Evolutionary conservation across 2,329 filamentous ascomycete genomes (phyloP).

Genomic region (Pestalotiopsis sp.): DNA sequence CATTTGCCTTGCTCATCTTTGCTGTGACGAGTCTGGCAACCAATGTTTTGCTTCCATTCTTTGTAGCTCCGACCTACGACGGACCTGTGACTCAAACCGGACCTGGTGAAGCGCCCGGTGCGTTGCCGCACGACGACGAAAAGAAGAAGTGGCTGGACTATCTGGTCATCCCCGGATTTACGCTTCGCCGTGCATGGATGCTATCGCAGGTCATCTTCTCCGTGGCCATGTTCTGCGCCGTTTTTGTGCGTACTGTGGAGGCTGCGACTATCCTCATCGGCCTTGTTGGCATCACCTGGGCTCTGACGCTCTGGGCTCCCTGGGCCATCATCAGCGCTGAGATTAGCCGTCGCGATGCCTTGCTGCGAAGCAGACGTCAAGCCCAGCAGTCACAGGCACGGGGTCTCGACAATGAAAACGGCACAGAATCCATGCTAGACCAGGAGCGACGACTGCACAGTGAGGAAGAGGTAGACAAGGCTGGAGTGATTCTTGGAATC

Average conservation of each 20-base stretch:
- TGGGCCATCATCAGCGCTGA: slow-evolving; percentile 95
- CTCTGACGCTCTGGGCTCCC: slow-evolving; percentile 89
- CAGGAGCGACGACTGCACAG: slow-evolving; percentile 42
- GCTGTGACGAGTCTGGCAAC: slow-evolving; percentile 81
- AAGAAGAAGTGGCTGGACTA: slow-evolving; percentile 54
- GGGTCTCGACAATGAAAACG: slow-evolving; percentile 3
- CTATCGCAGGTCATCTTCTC: slow-evolving; percentile 84
- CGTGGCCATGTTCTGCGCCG: slow-evolving; percentile 78
- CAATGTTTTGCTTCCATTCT: slow-evolving; percentile 82
- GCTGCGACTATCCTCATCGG: slow-evolving; percentile 79
- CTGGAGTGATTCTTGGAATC: slow-evolving; percentile 88
- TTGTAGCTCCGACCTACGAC: slow-evolving; percentile 82
- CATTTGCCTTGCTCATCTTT: slow-evolving; percentile 87
- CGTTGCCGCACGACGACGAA: slow-evolving; percentile 34
- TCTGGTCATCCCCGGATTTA: slow-evolving; percentile 80
- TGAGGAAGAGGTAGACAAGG: slow-evolving; percentile 71
- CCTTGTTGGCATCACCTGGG: slow-evolving; percentile 88
- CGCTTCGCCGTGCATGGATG: slow-evolving; percentile 87
- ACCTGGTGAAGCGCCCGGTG: slow-evolving; percentile 34
- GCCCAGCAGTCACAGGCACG: not conserved
- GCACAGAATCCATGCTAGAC: slow-evolving; percentile 30
- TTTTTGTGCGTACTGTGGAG: slow-evolving; percentile 73
- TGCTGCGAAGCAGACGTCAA: slow-evolving; percentile 43
- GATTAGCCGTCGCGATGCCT: slow-evolving; percentile 78
- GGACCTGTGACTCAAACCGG: slow-evolving; percentile 35